phyloP scores from a whole-genome alignment of 2,329 filamentous ascomycete genomes.

The Stachybotrys chartarum region DNA sequence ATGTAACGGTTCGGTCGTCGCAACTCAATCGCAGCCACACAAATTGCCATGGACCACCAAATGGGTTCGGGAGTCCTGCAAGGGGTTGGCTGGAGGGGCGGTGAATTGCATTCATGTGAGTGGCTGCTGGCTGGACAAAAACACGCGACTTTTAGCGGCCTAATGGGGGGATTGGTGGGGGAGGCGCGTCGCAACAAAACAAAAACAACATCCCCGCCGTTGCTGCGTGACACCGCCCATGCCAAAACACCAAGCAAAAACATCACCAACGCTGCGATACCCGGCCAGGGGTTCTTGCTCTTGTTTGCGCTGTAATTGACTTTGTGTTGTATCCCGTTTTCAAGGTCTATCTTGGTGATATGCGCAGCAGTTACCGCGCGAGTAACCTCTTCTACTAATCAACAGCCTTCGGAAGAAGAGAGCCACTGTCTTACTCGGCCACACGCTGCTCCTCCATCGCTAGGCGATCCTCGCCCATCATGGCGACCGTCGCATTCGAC shows the following conservation, averaged over 20 bases:
- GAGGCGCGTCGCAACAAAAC: conserved; percentile 22
- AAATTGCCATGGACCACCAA: background rate
- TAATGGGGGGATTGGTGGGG: conserved; percentile 10
- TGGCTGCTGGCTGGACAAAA: conserved; percentile 11
- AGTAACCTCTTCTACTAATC: background rate
- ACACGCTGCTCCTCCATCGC: background rate
- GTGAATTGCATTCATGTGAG: background rate
- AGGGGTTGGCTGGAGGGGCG: conserved; percentile 2
- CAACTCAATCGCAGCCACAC: background rate
- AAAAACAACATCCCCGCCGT: conserved; percentile 19
- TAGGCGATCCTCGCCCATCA: conserved; percentile 27
- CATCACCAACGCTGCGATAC: conserved; percentile 6
- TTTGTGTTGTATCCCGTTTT: no score
- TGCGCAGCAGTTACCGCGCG: no score
- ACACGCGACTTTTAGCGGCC: conserved; percentile 13
- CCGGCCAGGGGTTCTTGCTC: background rate
- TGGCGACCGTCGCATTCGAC: conserved; percentile 81
- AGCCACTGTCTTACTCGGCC: no score
- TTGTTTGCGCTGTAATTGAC: no score
- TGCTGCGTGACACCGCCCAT: conserved; percentile 9
- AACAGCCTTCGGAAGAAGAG: background rate
- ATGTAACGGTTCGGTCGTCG: no score
- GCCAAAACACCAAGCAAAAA: background rate
- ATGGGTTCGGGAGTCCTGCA: no score
- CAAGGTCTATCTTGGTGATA: no score